Percentiles rank a stretch among this genome's conserved stretches.
These are phyloP conservation scores for Citrus maxima DNA, from an alignment of 345 rosid species.

Conservation along the genomic window DNA sequence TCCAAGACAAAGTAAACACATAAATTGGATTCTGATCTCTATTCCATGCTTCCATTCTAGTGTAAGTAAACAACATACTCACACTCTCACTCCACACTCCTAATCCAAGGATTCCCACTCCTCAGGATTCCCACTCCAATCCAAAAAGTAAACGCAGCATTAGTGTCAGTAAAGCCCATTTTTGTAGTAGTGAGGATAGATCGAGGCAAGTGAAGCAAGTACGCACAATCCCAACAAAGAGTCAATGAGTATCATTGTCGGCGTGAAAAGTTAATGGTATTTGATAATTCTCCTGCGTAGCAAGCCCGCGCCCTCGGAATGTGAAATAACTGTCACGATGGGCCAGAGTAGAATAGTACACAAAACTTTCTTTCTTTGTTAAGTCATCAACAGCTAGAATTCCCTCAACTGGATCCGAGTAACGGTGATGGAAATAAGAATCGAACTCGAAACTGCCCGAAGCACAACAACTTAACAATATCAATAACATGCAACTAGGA, in stretches of 20 bases:
- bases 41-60: no score
- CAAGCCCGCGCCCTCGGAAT: conserved; percentile 71
- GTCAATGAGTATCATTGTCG: conserved; percentile 62
- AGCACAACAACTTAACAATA: not conserved
- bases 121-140: no score
- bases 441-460: conserved; percentile 41
- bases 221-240: conserved; percentile 71
- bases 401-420: conserved; percentile 68
- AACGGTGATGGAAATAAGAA: conserved; percentile 71
- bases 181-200: no score
- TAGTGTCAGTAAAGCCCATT: no score
- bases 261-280: conserved; percentile 34
- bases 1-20: no score
- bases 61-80: no score
- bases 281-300: conserved; percentile 26
- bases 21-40: no score
- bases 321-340: conserved; percentile 64
- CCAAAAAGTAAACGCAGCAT: no score
- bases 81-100: no score
- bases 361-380: conserved; percentile 58
- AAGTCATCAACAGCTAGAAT: conserved; percentile 52
- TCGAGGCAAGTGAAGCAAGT: not conserved
- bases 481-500: not conserved
- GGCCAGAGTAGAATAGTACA: conserved; percentile 60
- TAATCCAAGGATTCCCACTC: no score